Base-by-base conservation (phyloP, 1,139 yeast genomes). In the Scheffersomyces parashehatae region DNA sequence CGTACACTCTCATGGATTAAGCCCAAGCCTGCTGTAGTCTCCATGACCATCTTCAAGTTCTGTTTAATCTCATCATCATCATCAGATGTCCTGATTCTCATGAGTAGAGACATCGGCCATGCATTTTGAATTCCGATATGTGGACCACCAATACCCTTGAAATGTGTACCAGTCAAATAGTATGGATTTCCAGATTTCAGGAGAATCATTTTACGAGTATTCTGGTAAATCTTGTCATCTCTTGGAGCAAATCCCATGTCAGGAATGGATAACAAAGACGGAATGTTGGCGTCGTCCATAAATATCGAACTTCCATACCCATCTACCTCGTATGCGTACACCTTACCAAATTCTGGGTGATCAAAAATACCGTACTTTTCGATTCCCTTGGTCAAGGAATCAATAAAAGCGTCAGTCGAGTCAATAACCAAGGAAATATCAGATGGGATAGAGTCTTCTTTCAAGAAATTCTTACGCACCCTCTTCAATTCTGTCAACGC, bases 231-330 rank as follows among this genome's bases (percentile, higher is more conserved):
- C 36, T 71, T 72, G 58, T 88, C 85, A 36, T 73, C 63, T 5
- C 54, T 57, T 9, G 70, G 63, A 8, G 81, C 55, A 58, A 79
- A 87, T 0, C 96, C 96, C 64, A 88, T 66, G 52, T 87, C 93
- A 0, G 97, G 96, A 28, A 90, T 71, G 0, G 96, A 79, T 35
- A 89, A 68, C 35, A 89, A 71, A 0, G 96, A 88, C 1, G 97
- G 97, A 29, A 90, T 74, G 54, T 89, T 89, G 16, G 97, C 97
- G 64, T 89, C 97, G 62, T 89, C 97, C 95, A 90, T 88, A 47
- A 83, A 72, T 11, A 81, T 67, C 0, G 76, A 54, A 28, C 95
- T 77, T 1, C 96, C 96, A 59, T 78, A 90, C 0, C 97, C 97
- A 61, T 89, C 97, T 8, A 89, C 85, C 60, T 89, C 97, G 55